Base-by-base conservation (phyloP, 441 rosid species). In the Mallotus repandus region DNA sequence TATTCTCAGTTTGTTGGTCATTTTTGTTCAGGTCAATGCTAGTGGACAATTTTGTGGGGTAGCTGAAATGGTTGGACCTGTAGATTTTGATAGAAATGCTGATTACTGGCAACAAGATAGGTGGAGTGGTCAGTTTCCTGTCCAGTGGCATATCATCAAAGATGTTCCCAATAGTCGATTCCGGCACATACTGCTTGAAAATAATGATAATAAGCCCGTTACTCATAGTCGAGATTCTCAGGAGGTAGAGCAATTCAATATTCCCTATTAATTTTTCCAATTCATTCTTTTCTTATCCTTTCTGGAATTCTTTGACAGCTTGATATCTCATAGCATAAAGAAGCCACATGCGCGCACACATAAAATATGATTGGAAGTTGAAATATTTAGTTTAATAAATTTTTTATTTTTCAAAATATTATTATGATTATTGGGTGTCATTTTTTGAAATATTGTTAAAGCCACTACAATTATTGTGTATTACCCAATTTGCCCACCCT, bases 121-220 rank as follows among this genome's bases (percentile, higher is more conserved):
- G 81, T 91, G 97, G 97, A 91, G 81, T 77, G 97, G 97, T 70
- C 97, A 91, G 86, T 89, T 91, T 80, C 94, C 92, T 74, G 92
- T 91, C 63, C 78, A 78, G 66, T 91, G 97, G 97, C 97, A 80
- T 81, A 77, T 91, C 70, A 67, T 91, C 67, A 91, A 91, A 81
- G 97, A 91, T 84, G 89, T 91, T 74, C 91, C 94, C 22, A 91
- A 89, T 67, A 84, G 83, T 79, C 86, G 87, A 72, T 89, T 91
- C 80, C 78, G 88, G 54, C 94, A 91, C 80, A 82, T 91, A 38
- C 80, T 89, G 3, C 88, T 89, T 50, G 86, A 85, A 69, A 89
- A 89, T 81, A 91, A 91, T 81, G 97, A 91, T 67, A 87, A 88
- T 78, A 91, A 91, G 82, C 97, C 94, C 56, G 94, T 89, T 54